Evolutionary conservation across 1,139 yeast genomes (phyloP).

Genomic region (Geotrichum fermentans): DNA sequence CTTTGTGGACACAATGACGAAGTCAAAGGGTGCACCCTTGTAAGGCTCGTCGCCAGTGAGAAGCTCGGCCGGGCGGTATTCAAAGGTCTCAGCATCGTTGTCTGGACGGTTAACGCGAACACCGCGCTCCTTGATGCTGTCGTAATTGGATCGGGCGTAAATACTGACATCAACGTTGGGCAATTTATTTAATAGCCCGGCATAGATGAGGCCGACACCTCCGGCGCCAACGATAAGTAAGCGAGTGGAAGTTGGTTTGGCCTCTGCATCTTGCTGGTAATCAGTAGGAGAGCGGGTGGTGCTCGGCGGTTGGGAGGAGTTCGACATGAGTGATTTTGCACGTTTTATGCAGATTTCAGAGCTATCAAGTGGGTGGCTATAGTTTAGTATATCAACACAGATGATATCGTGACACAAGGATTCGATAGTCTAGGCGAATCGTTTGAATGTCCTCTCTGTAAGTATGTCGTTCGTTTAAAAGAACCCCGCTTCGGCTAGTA

Average conservation of each 20-base stretch:
- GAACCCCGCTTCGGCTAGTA: no score
- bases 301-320: no score
- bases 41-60: conserved; percentile 15
- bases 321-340: no score
- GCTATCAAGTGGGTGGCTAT: no score
- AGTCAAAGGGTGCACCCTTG: conserved; percentile 24
- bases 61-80: conserved; percentile 13
- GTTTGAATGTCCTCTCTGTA: no score
- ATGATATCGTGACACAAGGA: no score
- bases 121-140: conserved; percentile 21
- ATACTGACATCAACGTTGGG: conserved; percentile 20
- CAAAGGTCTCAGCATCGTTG: conserved; percentile 4
- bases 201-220: conserved; percentile 26
- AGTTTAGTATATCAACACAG: no score
- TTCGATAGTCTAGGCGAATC: no score
- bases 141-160: conserved; percentile 26
- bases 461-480: no score
- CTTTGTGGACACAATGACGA: conserved; percentile 26
- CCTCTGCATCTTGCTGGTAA: not conserved
- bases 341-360: no score
- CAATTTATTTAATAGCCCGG: conserved; percentile 15
- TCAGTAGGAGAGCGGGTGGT: not conserved
- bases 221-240: conserved; percentile 27
- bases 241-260: not conserved
- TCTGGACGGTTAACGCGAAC: conserved; percentile 11